phyloP scores from a whole-genome alignment of 2,329 filamentous ascomycete species.

The Cadophora luteo-olivacea region DNA sequence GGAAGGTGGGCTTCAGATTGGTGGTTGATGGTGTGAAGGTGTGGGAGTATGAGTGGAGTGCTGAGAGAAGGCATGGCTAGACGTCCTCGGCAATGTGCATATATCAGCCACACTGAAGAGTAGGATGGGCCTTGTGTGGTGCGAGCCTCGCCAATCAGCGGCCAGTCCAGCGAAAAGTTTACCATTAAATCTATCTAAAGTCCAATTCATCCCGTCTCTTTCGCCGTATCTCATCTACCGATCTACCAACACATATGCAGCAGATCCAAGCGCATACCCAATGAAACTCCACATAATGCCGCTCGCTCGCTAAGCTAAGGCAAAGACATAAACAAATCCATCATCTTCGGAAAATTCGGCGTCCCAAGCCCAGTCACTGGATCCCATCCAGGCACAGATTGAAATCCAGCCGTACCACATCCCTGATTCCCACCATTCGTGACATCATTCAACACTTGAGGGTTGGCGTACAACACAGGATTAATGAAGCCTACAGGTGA shows the following conservation, averaged over 20 bases:
- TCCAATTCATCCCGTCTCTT: background rate
- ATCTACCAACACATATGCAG: background rate
- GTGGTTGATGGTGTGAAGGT: too few relatives aligned
- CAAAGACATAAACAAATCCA: slow-evolving; percentile 39
- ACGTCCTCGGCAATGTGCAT: too few relatives aligned
- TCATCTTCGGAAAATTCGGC: slow-evolving; percentile 39
- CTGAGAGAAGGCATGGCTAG: background rate
- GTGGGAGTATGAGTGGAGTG: background rate
- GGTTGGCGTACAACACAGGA: slow-evolving; percentile 42
- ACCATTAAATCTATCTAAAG: background rate
- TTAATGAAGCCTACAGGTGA: slow-evolving; percentile 49
- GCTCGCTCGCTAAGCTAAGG: slow-evolving; percentile 14
- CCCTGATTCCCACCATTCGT: slow-evolving; percentile 43
- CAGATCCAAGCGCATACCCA: background rate
- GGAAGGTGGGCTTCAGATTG: too few relatives aligned
- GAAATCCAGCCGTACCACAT: slow-evolving; percentile 45
- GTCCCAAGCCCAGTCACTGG: slow-evolving; percentile 46
- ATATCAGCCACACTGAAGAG: too few relatives aligned
- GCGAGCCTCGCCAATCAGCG: background rate
- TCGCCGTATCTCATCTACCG: background rate
- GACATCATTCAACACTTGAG: slow-evolving; percentile 44
- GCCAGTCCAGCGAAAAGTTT: background rate
- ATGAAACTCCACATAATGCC: background rate
- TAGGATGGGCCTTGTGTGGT: too few relatives aligned
- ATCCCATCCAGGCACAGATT: slow-evolving; percentile 44